phyloP scores from a whole-genome alignment of 495 filamentous ascomycete species.

The Talaromyces trachyspermus region DNA sequence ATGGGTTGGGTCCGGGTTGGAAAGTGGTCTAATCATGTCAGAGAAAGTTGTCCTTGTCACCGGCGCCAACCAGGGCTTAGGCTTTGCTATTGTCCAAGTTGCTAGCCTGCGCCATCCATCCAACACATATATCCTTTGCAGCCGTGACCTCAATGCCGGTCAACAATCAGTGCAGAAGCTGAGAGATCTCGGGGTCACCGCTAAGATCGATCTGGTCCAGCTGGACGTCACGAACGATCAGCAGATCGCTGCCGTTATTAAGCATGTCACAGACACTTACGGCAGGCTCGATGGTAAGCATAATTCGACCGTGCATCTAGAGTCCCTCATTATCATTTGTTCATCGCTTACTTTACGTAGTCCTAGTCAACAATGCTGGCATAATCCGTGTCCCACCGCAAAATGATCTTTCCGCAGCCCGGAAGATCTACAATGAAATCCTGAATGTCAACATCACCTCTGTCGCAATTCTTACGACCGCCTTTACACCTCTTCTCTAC shows the following conservation, averaged over 20 bases:
- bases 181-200: constrained; percentile 12
- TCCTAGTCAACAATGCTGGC: constrained; percentile 31
- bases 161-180: constrained; percentile 14
- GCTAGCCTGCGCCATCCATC: constrained; percentile 17
- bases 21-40: too few relatives aligned
- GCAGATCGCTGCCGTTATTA: constrained; percentile 15
- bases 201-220: constrained; percentile 19
- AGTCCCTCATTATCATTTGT: constrained; percentile 3
- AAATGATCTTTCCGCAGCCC: constrained; percentile 9
- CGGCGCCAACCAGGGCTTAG: constrained; percentile 30
- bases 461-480: constrained; percentile 17
- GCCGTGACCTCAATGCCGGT: constrained; percentile 15
- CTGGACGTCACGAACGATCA: constrained; percentile 24
- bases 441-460: constrained; percentile 24
- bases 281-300: constrained; percentile 19
- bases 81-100: constrained; percentile 25
- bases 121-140: constrained; percentile 22
- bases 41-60: constrained; percentile 24
- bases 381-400: constrained; percentile 10
- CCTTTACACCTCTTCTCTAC: constrained; percentile 22
- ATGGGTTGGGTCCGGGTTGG: too few relatives aligned
- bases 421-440: constrained; percentile 15
- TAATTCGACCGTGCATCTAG: not conserved
- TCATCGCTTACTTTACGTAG: constrained; percentile 9
- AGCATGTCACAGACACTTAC: constrained; percentile 13